Evolutionary conservation across 768 basidiomycete genomes (phyloP).

Genomic region (Pholiota conissans): DNA sequence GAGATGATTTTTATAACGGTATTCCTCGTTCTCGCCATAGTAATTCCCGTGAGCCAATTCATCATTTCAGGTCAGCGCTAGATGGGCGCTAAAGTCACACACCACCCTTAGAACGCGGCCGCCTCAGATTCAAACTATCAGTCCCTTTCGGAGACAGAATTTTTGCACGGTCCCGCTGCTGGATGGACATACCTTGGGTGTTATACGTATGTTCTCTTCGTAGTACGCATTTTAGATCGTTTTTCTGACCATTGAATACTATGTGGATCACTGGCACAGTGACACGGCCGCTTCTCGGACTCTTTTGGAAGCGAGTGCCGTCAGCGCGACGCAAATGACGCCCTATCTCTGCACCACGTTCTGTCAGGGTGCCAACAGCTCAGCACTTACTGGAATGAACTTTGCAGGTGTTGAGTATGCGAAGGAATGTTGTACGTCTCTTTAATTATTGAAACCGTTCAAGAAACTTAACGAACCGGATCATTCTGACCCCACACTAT

Average conservation of each 20-base stretch:
- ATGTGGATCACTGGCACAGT: no score
- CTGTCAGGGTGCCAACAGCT: slow-evolving; percentile 1
- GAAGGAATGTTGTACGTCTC: slow-evolving; percentile 13
- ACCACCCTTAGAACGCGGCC: not conserved
- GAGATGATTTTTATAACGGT: not conserved
- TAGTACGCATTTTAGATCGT: no score
- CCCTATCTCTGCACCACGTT: slow-evolving; percentile 7
- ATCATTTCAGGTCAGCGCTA: not conserved
- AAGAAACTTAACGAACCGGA: no score
- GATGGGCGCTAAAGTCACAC: not conserved
- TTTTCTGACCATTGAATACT: no score
- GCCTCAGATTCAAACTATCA: not conserved
- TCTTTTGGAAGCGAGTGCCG: not conserved
- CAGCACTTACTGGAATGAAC: not conserved
- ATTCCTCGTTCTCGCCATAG: not conserved
- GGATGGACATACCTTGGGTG: slow-evolving; percentile 1
- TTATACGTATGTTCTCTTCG: not conserved
- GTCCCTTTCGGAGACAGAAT: not conserved
- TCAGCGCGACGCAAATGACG: slow-evolving; percentile 5
- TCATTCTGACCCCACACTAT: not conserved
- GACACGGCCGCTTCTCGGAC: slow-evolving; percentile 4
- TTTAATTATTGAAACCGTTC: no score
- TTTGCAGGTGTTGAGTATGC: slow-evolving; percentile 12
- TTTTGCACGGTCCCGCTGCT: not conserved
- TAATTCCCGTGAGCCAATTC: not conserved